Percentiles rank a stretch among this genome's conserved stretches.
Evolutionary conservation across 371 early-diverging fungal species (phyloP).

Genomic region (Haplosporangium sp.): DNA sequence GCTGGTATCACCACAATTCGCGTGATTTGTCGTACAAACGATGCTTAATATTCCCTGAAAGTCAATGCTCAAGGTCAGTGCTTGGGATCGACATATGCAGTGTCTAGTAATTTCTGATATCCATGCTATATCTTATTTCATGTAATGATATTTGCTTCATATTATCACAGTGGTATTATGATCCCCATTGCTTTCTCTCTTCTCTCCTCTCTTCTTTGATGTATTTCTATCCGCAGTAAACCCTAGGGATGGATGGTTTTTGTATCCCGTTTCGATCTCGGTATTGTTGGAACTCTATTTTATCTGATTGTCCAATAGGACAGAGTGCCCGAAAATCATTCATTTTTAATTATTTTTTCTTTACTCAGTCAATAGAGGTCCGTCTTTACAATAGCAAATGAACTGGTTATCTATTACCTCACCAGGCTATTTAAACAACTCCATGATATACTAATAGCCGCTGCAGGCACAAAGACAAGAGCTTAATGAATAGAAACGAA

Average conservation of each 20-base stretch:
- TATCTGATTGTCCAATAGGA: neutral
- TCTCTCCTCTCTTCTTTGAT: no score
- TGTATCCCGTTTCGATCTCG: neutral
- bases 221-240: neutral
- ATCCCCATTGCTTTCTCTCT: no score
- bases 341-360: neutral
- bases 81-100: no score
- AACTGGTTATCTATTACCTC: no score
- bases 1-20: neutral
- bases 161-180: no score
- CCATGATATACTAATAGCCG: no score
- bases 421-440: no score
- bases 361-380: neutral
- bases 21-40: neutral
- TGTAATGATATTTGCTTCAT: no score
- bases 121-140: no score
- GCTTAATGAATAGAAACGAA: neutral
- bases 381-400: no score
- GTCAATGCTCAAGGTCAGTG: neutral
- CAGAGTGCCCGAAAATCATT: neutral
- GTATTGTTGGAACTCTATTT: neutral
- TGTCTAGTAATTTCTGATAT: no score
- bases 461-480: no score
- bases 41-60: neutral
- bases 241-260: neutral